Evolutionary conservation across 1,139 yeast species (phyloP), one percentile per base, ranked within the genome.

Genomic region (Pneumocystis oryctolagi): DNA sequence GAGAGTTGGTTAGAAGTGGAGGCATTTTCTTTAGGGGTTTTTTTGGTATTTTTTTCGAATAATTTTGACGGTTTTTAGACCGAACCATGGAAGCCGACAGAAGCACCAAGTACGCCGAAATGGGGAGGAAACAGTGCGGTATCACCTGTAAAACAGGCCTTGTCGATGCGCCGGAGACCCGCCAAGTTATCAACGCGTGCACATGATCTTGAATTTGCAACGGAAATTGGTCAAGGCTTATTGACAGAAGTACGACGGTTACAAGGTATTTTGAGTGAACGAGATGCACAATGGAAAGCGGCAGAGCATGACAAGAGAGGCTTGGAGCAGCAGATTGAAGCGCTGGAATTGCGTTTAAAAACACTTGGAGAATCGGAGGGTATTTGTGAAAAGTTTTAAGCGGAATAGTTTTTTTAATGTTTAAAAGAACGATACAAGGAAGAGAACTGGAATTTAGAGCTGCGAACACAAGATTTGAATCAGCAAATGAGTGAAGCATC

Each of bases 161-260:
- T 60, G 64, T 64, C 55, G 57, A 56, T 32, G 67, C 66, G 42
- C 32, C 62, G 34, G 82, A 64, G 16, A 30, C 60, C 2, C 3
- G 5, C 28, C 1, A 20, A 25, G 14, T 6, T 14, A 16, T 8
- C 30, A 25, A 14, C 55, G 16, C 61, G 68, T 9, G 47, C 64
- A 2, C 66, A 83, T 69, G 92, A 88, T 67, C 82, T 87, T 76
- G 83, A 84, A 69, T 89, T 89, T 72, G 88, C 87, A 4, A 86
- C 89, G 63, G 94, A 89, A 1, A 76, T 89, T 66, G 86, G 94
- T 73, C 95, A 89, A 70, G 85, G 84, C 63, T 76, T 89, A 65
- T 78, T 89, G 35, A 77, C 80, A 34, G 95, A 89, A 74, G 88
- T 96, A 70, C 81, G 97, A 67, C 78, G 85, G 66, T 78, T 89